Evolutionary conservation across 148 eudicot genomes (phyloP).

Genomic region (Amaranthus palmeri): DNA sequence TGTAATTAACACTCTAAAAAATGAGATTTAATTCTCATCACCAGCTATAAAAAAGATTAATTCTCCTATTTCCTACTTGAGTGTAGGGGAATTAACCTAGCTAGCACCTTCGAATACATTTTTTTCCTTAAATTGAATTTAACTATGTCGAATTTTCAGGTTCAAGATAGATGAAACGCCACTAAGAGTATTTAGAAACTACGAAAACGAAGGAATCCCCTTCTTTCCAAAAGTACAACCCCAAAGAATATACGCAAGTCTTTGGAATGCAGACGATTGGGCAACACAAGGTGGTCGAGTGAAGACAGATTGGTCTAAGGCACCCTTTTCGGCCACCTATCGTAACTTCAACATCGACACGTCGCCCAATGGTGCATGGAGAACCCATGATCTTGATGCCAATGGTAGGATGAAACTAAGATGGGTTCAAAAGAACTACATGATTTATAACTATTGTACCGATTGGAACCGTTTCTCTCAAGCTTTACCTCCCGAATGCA

Average conservation of each 20-base stretch:
- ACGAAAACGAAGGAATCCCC: conserved; percentile 28
- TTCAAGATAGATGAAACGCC: conserved; percentile 44
- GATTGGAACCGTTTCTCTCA: conserved; percentile 41
- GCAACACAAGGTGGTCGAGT: conserved; percentile 45
- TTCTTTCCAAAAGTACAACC: conserved; percentile 42
- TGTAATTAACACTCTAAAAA: too few relatives aligned
- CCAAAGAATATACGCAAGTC: conserved; percentile 40
- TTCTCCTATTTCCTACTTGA: background rate
- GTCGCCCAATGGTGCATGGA: conserved; percentile 23
- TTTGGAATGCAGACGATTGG: conserved; percentile 53
- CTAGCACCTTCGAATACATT: background rate
- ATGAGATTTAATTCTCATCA: too few relatives aligned
- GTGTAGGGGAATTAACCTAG: too few relatives aligned
- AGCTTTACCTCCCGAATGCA: conserved; percentile 41
- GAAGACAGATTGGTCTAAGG: conserved; percentile 46
- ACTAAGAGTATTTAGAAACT: conserved; percentile 38
- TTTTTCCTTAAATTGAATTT: background rate
- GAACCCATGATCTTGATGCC: conserved; percentile 36
- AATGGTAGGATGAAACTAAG: conserved; percentile 24
- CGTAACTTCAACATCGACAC: conserved; percentile 32
- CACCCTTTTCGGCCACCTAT: conserved; percentile 39
- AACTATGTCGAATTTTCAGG: background rate
- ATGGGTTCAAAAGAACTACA: conserved; percentile 42
- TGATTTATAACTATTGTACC: conserved; percentile 45
- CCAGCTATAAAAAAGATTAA: too few relatives aligned